Conservation (phyloP, 1,284 basidiomycete genomes). For the Trichosporon sp. region DNA sequence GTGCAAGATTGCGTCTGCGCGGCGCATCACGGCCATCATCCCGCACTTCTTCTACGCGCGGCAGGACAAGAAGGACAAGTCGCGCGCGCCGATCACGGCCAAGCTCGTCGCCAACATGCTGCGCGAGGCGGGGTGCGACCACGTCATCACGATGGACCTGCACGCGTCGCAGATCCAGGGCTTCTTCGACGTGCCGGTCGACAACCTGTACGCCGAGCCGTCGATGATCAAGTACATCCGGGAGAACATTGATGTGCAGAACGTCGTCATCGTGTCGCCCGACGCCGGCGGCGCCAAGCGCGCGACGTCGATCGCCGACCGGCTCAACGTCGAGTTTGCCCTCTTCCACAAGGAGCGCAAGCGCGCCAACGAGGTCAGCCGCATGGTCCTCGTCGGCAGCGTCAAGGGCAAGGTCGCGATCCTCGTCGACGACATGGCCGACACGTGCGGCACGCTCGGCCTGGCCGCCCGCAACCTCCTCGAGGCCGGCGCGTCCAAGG, state of each 20-base stretch:
- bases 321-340: conserved; percentile 95
- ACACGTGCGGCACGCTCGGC: conserved; percentile 96
- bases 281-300: conserved; percentile 98
- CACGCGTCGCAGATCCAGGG: conserved; percentile 99
- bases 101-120: conserved; percentile 99
- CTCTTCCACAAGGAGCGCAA: conserved; percentile 99
- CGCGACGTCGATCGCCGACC: conserved; percentile 95
- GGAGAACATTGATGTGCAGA: conserved; percentile 77
- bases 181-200: conserved; percentile 99
- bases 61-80: conserved; percentile 99
- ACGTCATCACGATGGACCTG: conserved; percentile 99
- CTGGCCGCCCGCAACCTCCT: conserved; percentile 83
- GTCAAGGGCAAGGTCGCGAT: conserved; percentile 92
- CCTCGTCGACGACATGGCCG: conserved; percentile 99
- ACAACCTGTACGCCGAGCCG: conserved; percentile 97
- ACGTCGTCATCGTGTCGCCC: conserved; percentile 95
- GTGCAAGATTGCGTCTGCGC: conserved; percentile 94
- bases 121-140: conserved; percentile 93
- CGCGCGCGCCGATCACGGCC: conserved; percentile 94
- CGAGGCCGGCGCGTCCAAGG: conserved; percentile 81
- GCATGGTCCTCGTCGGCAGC: conserved; percentile 96
- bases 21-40: conserved; percentile 91
- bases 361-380: conserved; percentile 97
- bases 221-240: conserved; percentile 94
- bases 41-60: conserved; percentile 92